Evolutionary conservation across 192 early-diverging fungal species (phyloP).

Genomic region (Bifiguratus adelaidae): DNA sequence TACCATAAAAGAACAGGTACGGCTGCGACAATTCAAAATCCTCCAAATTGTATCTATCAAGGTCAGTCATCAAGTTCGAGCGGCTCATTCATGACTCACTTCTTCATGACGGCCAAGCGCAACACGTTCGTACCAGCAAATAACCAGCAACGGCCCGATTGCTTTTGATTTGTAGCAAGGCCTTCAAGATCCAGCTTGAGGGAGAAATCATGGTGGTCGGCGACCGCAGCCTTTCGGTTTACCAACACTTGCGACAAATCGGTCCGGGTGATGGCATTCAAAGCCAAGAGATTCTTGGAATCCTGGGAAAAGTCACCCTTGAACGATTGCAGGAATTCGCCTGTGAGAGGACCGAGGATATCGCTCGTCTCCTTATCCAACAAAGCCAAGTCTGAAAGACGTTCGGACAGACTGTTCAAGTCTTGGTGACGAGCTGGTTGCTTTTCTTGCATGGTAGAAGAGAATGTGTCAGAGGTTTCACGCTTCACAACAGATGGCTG

Average conservation of each 20-base stretch:
- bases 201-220: conserved; percentile 41
- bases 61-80: neutral
- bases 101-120: conserved; percentile 52
- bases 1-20: conserved; percentile 46
- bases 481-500: no score
- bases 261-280: conserved; percentile 51
- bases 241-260: conserved; percentile 44
- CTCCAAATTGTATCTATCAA: conserved; percentile 51
- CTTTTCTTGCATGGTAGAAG: no score
- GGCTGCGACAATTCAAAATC: conserved; percentile 72
- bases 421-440: no score
- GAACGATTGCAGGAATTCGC: conserved; percentile 9
- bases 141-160: conserved; percentile 72
- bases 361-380: conserved; percentile 1
- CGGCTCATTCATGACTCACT: conserved; percentile 11
- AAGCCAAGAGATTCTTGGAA: conserved; percentile 55
- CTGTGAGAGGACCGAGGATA: conserved; percentile 6
- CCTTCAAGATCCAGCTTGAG: conserved; percentile 41
- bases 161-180: conserved; percentile 59
- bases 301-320: conserved; percentile 40
- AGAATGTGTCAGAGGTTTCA: no score
- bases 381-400: no score
- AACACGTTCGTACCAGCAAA: conserved; percentile 73
- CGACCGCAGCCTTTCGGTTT: conserved; percentile 41
- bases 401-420: no score